Evolutionary conservation across 2,329 filamentous ascomycete species (phyloP).

Genomic region (Diaporthe humulicola): DNA sequence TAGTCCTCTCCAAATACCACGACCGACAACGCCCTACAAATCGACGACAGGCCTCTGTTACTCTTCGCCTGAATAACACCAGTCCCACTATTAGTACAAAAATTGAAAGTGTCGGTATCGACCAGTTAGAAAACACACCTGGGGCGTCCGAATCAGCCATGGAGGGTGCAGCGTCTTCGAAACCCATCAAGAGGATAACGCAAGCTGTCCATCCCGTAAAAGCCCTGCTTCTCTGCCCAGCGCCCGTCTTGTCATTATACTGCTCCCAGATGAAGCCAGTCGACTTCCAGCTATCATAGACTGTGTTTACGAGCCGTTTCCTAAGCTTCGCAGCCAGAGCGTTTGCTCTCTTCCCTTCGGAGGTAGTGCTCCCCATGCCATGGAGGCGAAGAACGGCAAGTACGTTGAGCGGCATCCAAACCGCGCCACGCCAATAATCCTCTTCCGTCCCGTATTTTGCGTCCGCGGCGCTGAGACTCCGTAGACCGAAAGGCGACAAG

Average conservation of each 20-base stretch:
- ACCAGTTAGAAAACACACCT: slow-evolving; percentile 17
- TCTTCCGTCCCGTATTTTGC: slow-evolving; percentile 39
- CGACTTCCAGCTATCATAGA: slow-evolving; percentile 67
- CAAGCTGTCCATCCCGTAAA: slow-evolving; percentile 82
- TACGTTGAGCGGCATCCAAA: slow-evolving; percentile 42
- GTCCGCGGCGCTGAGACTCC: slow-evolving; percentile 40
- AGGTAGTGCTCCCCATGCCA: slow-evolving; percentile 44
- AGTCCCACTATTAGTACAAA: slow-evolving; percentile 13
- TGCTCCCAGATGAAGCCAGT: slow-evolving; percentile 82
- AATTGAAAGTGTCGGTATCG: slow-evolving; percentile 7
- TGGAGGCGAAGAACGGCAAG: slow-evolving; percentile 70
- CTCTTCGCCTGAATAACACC: slow-evolving; percentile 9
- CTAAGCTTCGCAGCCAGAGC: slow-evolving; percentile 41
- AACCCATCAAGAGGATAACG: slow-evolving; percentile 76
- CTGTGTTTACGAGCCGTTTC: slow-evolving; percentile 36
- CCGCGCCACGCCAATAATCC: slow-evolving; percentile 43
- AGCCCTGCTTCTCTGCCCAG: slow-evolving; percentile 76
- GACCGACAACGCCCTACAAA: slow-evolving; percentile 6
- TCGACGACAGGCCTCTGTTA: slow-evolving; percentile 5
- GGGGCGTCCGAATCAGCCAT: slow-evolving; percentile 16
- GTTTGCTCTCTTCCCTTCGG: slow-evolving; percentile 24
- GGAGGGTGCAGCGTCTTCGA: slow-evolving; percentile 13
- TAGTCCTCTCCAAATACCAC: slow-evolving; percentile 16
- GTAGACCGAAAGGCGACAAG: slow-evolving; percentile 40
- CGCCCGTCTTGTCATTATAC: slow-evolving; percentile 76